Percentiles rank a stretch among this genome's conserved stretches.
phyloP scores from a whole-genome alignment of 2,329 filamentous ascomycete genomes.

The Fusarium sp. region DNA sequence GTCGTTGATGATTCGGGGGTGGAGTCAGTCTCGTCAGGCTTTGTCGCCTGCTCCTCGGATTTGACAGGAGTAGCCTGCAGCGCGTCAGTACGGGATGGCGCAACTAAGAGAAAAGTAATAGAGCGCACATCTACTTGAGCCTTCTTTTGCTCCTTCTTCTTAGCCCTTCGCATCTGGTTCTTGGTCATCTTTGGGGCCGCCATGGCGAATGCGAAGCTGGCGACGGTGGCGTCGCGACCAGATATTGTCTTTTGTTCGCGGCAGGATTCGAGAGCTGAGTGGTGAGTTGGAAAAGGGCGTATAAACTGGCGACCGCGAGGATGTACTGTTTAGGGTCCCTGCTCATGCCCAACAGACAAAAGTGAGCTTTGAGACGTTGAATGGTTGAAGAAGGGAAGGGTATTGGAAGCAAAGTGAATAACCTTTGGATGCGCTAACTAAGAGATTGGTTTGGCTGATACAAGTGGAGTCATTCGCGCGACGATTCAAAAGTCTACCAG shows the following conservation, averaged over 20 bases:
- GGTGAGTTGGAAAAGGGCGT: conserved; percentile 55
- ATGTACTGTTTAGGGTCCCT: conserved; percentile 57
- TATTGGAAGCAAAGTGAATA: conserved; percentile 20
- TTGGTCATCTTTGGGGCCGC: conserved; percentile 83
- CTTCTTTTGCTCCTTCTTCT: conserved; percentile 93
- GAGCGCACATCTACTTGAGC: conserved; percentile 66
- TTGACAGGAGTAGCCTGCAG: conserved; percentile 35
- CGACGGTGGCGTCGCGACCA: conserved; percentile 47
- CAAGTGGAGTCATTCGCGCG: conserved; percentile 38
- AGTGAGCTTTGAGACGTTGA: conserved; percentile 1
- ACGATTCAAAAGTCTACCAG: conserved; percentile 25
- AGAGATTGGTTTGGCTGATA: conserved; percentile 34
- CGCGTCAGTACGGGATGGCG: conserved; percentile 34
- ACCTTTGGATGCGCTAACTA: conserved; percentile 32
- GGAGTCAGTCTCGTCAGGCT: conserved; percentile 49
- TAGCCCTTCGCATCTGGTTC: conserved; percentile 91
- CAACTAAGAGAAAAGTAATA: background rate
- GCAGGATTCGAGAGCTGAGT: conserved; percentile 53
- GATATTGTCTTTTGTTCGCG: conserved; percentile 45
- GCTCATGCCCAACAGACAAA: conserved; percentile 50
- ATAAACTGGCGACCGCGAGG: conserved; percentile 52
- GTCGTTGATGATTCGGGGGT: conserved; percentile 53
- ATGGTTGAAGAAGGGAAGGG: background rate
- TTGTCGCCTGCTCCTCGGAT: conserved; percentile 40
- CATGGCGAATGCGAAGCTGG: conserved; percentile 61